Conservation (phyloP, 371 early-diverging fungal species). For the Apophysomyces elegans region DNA sequence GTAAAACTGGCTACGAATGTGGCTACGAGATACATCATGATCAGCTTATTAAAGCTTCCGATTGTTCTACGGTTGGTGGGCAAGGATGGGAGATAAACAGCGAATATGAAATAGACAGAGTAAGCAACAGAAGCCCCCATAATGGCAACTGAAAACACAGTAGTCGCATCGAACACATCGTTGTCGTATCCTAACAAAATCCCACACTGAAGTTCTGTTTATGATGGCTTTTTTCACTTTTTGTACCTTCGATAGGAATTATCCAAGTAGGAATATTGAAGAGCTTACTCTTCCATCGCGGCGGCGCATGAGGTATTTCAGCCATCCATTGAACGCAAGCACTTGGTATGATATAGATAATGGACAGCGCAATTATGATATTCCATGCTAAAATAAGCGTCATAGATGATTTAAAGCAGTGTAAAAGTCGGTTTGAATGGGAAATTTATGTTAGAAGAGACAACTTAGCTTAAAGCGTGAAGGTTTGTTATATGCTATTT, state of each 20-base stretch:
- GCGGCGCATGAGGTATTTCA: slow-evolving; percentile 24
- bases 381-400: not conserved
- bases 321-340: slow-evolving; percentile 28
- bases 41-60: slow-evolving; percentile 35
- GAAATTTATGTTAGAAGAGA: not conserved
- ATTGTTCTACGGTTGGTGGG: slow-evolving; percentile 16
- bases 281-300: slow-evolving; percentile 24
- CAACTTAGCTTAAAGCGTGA: not conserved
- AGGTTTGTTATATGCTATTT: not conserved
- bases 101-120: slow-evolving; percentile 16
- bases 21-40: slow-evolving; percentile 41
- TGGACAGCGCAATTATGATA: not conserved
- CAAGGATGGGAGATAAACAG: slow-evolving; percentile 12
- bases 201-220: not conserved
- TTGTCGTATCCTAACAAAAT: slow-evolving; percentile 20
- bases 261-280: slow-evolving; percentile 36
- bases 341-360: not conserved
- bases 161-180: slow-evolving; percentile 27
- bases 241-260: slow-evolving; percentile 29
- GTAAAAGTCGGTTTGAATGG: not conserved
- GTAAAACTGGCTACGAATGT: slow-evolving; percentile 40
- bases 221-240: not conserved
- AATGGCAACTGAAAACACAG: slow-evolving; percentile 25
- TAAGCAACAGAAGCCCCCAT: slow-evolving; percentile 21
- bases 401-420: not conserved